Evolutionary conservation across 352 stramenopile genomes (phyloP).

Genomic region (Pseudoperonospora humuli): DNA sequence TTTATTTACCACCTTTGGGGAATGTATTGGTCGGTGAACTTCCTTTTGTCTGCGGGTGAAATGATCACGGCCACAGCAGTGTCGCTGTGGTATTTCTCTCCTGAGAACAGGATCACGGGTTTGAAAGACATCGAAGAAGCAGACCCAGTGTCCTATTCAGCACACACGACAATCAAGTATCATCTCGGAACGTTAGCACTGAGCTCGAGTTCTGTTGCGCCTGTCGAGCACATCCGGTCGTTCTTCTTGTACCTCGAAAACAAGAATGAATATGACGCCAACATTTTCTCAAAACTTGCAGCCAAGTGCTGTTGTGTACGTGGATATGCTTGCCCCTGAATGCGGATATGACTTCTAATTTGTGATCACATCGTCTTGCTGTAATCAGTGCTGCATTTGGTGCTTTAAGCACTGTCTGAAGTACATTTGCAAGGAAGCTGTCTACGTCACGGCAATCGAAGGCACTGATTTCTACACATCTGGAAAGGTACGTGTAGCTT

Average conservation of each 20-base stretch:
- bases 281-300: conserved; percentile 41
- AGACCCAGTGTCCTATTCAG: conserved; percentile 61
- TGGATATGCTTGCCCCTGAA: conserved; percentile 5
- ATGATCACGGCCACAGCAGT: conserved; percentile 72
- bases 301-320: conserved; percentile 68
- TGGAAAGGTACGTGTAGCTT: conserved; percentile 41
- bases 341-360: background rate
- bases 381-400: conserved; percentile 70
- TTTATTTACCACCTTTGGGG: conserved; percentile 72
- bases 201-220: conserved; percentile 47
- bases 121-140: conserved; percentile 44
- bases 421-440: conserved; percentile 79
- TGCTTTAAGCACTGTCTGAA: conserved; percentile 80
- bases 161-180: conserved; percentile 50
- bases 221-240: conserved; percentile 54
- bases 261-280: conserved; percentile 73
- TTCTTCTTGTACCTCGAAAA: conserved; percentile 81
- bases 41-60: conserved; percentile 57
- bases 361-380: conserved; percentile 4
- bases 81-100: conserved; percentile 73
- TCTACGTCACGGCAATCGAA: conserved; percentile 76
- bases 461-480: conserved; percentile 71
- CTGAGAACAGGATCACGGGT: conserved; percentile 46
- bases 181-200: conserved; percentile 69
- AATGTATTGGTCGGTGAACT: conserved; percentile 73